Base-by-base conservation (phyloP, 345 rosid genomes). In the Arabidopsis arenosa region DNA sequence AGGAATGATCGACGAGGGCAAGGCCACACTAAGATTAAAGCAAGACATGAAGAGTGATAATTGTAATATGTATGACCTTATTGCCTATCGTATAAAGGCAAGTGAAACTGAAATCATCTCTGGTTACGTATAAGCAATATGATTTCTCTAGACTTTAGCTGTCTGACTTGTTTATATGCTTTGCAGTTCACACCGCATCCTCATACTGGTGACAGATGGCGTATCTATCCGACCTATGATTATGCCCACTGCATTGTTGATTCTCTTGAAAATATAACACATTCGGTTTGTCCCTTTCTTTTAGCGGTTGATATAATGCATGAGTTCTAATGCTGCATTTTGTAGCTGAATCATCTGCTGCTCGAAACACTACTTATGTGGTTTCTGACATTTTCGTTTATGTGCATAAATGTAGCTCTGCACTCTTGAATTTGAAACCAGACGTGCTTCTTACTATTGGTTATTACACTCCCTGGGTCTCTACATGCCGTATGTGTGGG, bases 31-130 rank as follows among this genome's bases (percentile, higher is more conserved):
- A 33, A 84, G 96, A 80, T 89, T 95, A 97, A 95, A 89, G 83
- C 99, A 95, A 68, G 99, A 95, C 67, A 95, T 92, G 97, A 96
- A 90, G 88, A 90, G 88, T 84, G 94, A 95, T 74, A 92, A 92
- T 72, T 84, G 10, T 61, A 92, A 95, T 83, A 95, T 92, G 99
- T 90, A 87, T 77, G 97, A 95, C 75, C 97, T 92, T 47, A 88
- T 95, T 74, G 99, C 97, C 33, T 95, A 95, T 83, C 21, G 21
- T 18, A 18, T 18, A 18, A 18, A 18, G 21, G 21, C 21, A 18
- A 18, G 21, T 0, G 1, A 18, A 18, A 18, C 21, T 18, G 21
- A 18, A 18, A 18, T 18, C 21, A 18, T 18, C 21, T 18, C 21
- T 18, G 21, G 21, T 18, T 18, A 18, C 21, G 21, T 18, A 18